A percentile compares a stretch with the other conserved stretches of the same genome.
Conservation (phyloP, 176 grass and related monocot genomes). For the Oryza nivara region DNA sequence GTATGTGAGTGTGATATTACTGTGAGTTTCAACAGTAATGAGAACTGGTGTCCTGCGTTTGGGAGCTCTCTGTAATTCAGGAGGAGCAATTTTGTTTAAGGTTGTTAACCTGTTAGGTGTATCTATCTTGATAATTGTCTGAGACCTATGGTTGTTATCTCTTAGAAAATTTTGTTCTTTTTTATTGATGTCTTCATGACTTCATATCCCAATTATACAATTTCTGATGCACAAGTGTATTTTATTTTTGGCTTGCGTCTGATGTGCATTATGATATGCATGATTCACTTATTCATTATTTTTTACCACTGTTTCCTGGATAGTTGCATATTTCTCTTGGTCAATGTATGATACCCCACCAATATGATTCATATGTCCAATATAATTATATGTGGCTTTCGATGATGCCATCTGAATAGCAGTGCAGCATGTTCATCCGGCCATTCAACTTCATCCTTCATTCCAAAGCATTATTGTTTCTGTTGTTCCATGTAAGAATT, state of each 20-base stretch:
- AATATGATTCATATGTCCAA: constrained; percentile 19
- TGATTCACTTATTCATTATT: not conserved
- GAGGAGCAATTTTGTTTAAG: constrained; percentile 26
- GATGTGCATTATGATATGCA: not conserved
- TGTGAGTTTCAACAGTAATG: constrained; percentile 36
- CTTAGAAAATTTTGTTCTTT: not conserved
- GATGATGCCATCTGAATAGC: constrained; percentile 36
- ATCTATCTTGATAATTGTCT: constrained; percentile 25
- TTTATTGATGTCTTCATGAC: not conserved
- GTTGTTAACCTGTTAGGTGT: not conserved
- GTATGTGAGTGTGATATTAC: constrained; percentile 31
- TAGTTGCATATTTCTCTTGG: constrained; percentile 1
- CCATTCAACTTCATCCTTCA: constrained; percentile 22
- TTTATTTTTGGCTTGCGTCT: not conserved
- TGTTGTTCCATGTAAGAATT: not conserved
- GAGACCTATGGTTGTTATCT: not conserved
- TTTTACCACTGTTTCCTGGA: constrained; percentile 1
- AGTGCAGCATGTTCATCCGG: not conserved
- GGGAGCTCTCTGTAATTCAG: constrained; percentile 45
- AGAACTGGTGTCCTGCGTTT: constrained; percentile 39
- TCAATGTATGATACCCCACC: not conserved
- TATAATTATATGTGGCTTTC: constrained; percentile 15
- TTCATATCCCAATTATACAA: not conserved
- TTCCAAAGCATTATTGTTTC: not conserved
- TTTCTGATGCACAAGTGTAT: not conserved